These are phyloP conservation scores for Coemansia sp. DNA, from an alignment of 192 early-diverging fungal genomes.

Conservation along the genomic window DNA sequence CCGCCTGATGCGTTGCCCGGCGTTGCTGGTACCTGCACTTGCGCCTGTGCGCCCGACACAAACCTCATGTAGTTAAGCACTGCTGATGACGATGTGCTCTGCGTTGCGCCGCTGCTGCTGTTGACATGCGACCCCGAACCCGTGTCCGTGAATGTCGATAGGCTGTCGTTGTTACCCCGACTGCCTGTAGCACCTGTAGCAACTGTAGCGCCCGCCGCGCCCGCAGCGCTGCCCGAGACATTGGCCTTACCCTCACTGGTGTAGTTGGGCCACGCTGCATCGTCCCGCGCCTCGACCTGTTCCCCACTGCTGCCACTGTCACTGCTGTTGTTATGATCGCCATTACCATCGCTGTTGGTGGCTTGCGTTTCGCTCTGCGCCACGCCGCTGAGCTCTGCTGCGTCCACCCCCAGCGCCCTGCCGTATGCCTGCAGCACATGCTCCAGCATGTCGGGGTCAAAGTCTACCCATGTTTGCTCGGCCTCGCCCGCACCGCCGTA, in stretches of 20 bases:
- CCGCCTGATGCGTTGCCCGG: conserved; percentile 4
- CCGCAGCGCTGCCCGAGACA: conserved; percentile 16
- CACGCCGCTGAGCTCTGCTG: conserved; percentile 16
- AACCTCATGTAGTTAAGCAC: conserved; percentile 56
- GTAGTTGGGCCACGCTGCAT: conserved; percentile 41
- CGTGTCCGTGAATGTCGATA: conserved; percentile 39
- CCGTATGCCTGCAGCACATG: conserved; percentile 53
- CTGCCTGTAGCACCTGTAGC: conserved; percentile 6
- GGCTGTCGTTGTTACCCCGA: conserved; percentile 44
- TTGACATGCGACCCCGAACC: conserved; percentile 30
- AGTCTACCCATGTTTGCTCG: conserved; percentile 56
- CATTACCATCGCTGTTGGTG: conserved; percentile 9
- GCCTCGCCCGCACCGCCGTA: conserved; percentile 17
- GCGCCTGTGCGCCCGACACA: conserved; percentile 22
- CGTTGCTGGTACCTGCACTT: not conserved
- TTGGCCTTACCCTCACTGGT: conserved; percentile 34
- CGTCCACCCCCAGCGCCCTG: conserved; percentile 26
- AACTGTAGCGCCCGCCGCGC: not conserved
- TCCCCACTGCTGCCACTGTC: not conserved
- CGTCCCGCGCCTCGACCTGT: conserved; percentile 8
- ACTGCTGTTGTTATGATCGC: conserved; percentile 11
- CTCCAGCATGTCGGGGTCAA: conserved; percentile 54
- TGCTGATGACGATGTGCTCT: conserved; percentile 54
- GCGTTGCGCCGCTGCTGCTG: conserved; percentile 46
- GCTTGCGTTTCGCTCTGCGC: conserved; percentile 8